A percentile compares a stretch with the other conserved stretches of the same genome.
Evolutionary conservation across 768 basidiomycete genomes (phyloP).

Genomic region (Leccinum uliginosum): DNA sequence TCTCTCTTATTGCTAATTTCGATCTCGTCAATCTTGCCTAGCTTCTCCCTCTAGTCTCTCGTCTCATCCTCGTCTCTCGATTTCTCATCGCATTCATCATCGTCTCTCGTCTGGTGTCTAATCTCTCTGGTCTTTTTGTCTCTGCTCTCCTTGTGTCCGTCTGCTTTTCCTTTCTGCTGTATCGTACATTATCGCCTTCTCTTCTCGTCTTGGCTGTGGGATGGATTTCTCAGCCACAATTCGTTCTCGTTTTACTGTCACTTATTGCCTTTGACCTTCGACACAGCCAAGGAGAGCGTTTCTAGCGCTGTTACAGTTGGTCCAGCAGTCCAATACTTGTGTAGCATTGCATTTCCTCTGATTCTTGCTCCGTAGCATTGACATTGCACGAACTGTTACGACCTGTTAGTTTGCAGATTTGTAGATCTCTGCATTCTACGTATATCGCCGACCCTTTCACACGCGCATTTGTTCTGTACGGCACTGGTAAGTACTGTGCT

Average conservation of each 20-base stretch:
- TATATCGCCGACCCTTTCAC: constrained; percentile 15
- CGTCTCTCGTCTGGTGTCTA: constrained; percentile 8
- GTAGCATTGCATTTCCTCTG: constrained; percentile 33
- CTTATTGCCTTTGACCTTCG: constrained; percentile 36
- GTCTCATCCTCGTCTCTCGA: constrained; percentile 5
- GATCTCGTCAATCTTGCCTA: constrained; percentile 22
- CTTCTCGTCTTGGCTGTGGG: constrained; percentile 26
- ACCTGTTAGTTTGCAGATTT: constrained; percentile 24
- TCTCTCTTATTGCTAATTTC: constrained; percentile 34
- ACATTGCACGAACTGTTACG: constrained; percentile 14
- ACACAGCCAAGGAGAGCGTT: constrained; percentile 32
- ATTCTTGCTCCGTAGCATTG: constrained; percentile 11
- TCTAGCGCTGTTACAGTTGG: constrained; percentile 26
- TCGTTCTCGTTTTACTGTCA: constrained; percentile 22
- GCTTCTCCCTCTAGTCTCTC: constrained; percentile 16
- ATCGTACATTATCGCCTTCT: constrained; percentile 28
- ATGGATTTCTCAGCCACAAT: constrained; percentile 30
- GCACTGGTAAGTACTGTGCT: too few relatives aligned
- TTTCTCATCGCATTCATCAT: constrained; percentile 10
- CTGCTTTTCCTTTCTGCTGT: constrained; percentile 20
- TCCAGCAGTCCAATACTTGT: constrained; percentile 26
- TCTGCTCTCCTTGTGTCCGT: constrained; percentile 29
- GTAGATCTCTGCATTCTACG: constrained; percentile 29
- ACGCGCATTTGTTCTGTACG: background rate
- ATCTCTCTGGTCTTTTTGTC: constrained; percentile 14